Evolutionary conservation across 225 moss, liverwort and hornwort species (phyloP).

Genomic region (Bryoerythrophyllum caledonicum): DNA sequence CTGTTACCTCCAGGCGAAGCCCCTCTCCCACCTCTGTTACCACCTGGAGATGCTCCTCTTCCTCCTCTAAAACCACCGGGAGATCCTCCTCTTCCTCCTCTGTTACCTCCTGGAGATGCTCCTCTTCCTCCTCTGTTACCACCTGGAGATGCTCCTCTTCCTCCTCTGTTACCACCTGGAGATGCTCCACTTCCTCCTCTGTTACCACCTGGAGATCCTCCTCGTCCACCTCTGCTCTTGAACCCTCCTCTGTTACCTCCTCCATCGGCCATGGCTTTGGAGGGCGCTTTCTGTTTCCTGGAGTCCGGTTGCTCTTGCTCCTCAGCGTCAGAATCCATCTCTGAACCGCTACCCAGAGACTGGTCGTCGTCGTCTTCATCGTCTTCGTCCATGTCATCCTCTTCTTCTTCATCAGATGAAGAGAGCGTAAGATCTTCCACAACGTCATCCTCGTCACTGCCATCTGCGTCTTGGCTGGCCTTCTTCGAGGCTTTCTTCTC

Average conservation of each 20-base stretch:
- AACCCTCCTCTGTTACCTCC: constrained; percentile 34
- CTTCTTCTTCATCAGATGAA: constrained; percentile 70
- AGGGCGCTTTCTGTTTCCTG: constrained; percentile 25
- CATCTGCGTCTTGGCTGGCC: constrained; percentile 27
- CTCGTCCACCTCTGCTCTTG: constrained; percentile 27
- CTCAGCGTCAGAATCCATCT: constrained; percentile 32
- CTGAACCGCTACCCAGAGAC: constrained; percentile 30
- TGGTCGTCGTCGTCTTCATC: constrained; percentile 14
- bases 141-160: constrained; percentile 18
- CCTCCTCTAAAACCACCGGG: constrained; percentile 23
- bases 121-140: constrained; percentile 29
- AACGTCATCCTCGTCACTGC: constrained; percentile 60
- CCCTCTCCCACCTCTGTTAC: constrained; percentile 28
- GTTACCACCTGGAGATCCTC: background rate
- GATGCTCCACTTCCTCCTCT: constrained; percentile 25
- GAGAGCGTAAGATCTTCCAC: constrained; percentile 74
- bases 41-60: constrained; percentile 7
- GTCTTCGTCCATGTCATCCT: constrained; percentile 40
- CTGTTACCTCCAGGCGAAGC: constrained; percentile 11
- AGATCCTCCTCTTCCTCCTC: constrained; percentile 26
- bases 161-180: constrained; percentile 10
- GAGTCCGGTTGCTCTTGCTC: constrained; percentile 15
- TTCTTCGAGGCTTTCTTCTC: constrained; percentile 39
- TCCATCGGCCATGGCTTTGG: constrained; percentile 22
- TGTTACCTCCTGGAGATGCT: constrained; percentile 11